phyloP scores from a whole-genome alignment of 768 basidiomycete species.

The Chalciporus sphaerocephalus region DNA sequence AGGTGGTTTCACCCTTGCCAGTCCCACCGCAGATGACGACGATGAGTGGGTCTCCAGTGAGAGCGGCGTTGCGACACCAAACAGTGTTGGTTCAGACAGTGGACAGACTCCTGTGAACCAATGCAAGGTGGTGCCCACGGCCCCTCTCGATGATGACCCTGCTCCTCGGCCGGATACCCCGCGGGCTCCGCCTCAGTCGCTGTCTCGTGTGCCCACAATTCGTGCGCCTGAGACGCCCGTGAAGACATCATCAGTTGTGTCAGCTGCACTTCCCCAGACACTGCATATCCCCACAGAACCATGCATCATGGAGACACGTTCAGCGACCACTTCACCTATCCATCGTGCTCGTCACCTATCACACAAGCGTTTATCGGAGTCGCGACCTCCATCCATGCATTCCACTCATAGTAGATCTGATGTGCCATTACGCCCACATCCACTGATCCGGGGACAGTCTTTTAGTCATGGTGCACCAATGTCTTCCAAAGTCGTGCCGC shows the following conservation, averaged over 20 bases:
- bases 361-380: conserved; percentile 39
- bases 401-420: conserved; percentile 44
- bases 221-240: conserved; percentile 26
- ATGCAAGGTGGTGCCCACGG: conserved; percentile 13
- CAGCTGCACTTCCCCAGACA: conserved; percentile 15
- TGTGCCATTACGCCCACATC: conserved; percentile 57
- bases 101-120: conserved; percentile 31
- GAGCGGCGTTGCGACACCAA: conserved; percentile 69
- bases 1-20: conserved; percentile 56
- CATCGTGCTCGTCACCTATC: conserved; percentile 34
- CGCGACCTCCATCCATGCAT: conserved; percentile 62
- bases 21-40: conserved; percentile 47
- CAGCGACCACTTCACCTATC: conserved; percentile 38
- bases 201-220: conserved; percentile 32
- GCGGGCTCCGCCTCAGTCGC: conserved; percentile 29
- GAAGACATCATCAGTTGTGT: conserved; percentile 8
- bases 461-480: conserved; percentile 41
- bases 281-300: conserved; percentile 18
- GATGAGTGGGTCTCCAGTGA: conserved; percentile 79
- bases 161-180: conserved; percentile 28
- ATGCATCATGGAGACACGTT: conserved; percentile 30
- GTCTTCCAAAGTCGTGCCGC: conserved; percentile 42
- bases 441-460: conserved; percentile 71
- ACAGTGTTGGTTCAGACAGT: conserved; percentile 44
- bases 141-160: conserved; percentile 15